Evolutionary conservation across 1,284 basidiomycete genomes (phyloP).

Genomic region (Austroboletus novae-zelandiae): DNA sequence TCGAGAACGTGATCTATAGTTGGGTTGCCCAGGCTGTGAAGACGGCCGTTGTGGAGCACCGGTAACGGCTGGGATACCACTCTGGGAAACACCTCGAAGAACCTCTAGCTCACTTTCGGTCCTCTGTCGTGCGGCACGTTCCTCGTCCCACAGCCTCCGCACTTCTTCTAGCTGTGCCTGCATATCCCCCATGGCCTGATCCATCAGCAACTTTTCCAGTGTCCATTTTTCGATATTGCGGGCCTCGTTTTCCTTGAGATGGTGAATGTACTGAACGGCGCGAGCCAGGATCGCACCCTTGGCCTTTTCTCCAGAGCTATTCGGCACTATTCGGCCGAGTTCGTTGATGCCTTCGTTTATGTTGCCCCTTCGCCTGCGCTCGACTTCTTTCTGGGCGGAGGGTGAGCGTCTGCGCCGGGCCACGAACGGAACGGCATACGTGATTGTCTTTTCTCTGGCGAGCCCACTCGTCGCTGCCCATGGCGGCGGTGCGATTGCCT

Average conservation of each 20-base stretch:
- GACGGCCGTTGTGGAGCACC: slow-evolving; percentile 12
- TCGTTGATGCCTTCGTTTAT: slow-evolving; percentile 97
- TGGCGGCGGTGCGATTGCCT: slow-evolving; percentile 49
- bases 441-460: slow-evolving; percentile 84
- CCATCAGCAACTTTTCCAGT: slow-evolving; percentile 89
- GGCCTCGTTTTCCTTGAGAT: slow-evolving; percentile 87
- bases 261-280: slow-evolving; percentile 86
- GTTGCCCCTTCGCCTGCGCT: slow-evolving; percentile 88
- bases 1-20: slow-evolving; percentile 26
- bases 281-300: slow-evolving; percentile 86
- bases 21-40: slow-evolving; percentile 12
- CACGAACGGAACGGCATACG: slow-evolving; percentile 40
- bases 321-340: slow-evolving; percentile 85
- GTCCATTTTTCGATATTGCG: slow-evolving; percentile 93
- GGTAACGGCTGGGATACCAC: slow-evolving; percentile 1
- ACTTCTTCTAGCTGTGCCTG: slow-evolving; percentile 78
- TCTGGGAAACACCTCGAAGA: slow-evolving; percentile 37
- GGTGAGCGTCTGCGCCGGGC: neutral
- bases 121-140: slow-evolving; percentile 53
- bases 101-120: slow-evolving; percentile 59
- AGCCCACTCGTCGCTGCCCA: slow-evolving; percentile 79
- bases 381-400: slow-evolving; percentile 87
- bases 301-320: slow-evolving; percentile 82
- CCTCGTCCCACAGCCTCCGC: slow-evolving; percentile 71
- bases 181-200: slow-evolving; percentile 85